Evolutionary conservation across 1,139 yeast species (phyloP), one percentile per base, ranked within the genome.

Genomic region (Suhomyces choctaworum): DNA sequence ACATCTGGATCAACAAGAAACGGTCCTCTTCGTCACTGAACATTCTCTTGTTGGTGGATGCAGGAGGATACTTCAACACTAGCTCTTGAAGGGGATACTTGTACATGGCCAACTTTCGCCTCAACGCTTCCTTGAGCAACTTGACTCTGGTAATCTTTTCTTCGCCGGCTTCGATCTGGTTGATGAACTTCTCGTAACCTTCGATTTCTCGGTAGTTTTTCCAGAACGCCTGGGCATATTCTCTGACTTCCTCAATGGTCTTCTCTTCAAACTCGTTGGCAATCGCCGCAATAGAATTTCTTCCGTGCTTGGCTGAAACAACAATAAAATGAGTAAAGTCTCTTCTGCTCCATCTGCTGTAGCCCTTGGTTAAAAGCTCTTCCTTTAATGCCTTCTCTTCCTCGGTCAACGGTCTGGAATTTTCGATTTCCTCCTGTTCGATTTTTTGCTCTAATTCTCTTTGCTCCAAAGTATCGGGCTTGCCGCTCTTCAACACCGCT

Each of bases 1-100:
- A 79, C 48, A 82, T 60, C 58, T 80, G 83, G 7, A 82, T 74
- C 40, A 84, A 59, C 42, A 84, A 62, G 51, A 79, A 84, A 40
- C 89, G 64, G 52, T 84, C 95, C 52, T 84, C 94, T 42, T 80
- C 88, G 28, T 81, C 88, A 13, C 82, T 75, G 57, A 77, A 84
- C 1, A 80, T 73, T 46, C 80, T 68, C 51, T 75, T 76, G 46
- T 70, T 70, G 9, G 77, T 67, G 7, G 74, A 55, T 1, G 83
- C 70, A 0, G 86, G 80, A 4, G 90, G 88, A 41, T 62, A 74
- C 44, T 78, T 75, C 44, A 84, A 67, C 4, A 58, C 66, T 44
- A 84, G 60, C 38, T 83, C 87, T 51, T 80, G 81, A 32, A 84
- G 63, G 11, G 92, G 92, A 47, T 73, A 76, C 32, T 65, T 64